Percentiles rank a stretch among this genome's conserved stretches.
These are phyloP conservation scores for Clarireedia homoeocarpa DNA, from an alignment of 2,329 filamentous ascomycete genomes.

Conservation along the genomic window DNA sequence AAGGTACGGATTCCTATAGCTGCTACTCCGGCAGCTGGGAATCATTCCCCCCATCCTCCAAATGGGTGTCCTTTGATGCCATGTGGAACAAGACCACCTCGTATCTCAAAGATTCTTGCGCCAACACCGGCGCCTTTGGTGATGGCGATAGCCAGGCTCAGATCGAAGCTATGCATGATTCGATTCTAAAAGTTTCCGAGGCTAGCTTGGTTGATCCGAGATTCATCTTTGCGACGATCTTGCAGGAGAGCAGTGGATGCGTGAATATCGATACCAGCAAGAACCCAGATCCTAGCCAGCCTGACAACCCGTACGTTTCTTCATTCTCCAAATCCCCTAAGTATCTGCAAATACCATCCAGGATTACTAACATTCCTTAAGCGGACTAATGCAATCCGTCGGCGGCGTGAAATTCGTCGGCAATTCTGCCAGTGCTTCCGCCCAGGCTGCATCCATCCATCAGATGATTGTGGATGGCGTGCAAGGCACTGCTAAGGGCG, in stretches of 20 bases:
- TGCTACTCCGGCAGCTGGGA: conserved; percentile 27
- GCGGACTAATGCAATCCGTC: conserved; percentile 24
- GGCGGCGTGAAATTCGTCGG: conserved; percentile 17
- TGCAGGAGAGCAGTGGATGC: conserved; percentile 28
- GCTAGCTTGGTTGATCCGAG: conserved; percentile 25
- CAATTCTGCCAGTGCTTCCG: conserved; percentile 14
- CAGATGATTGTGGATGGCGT: conserved; percentile 29
- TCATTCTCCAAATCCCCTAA: background rate
- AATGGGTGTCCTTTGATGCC: conserved; percentile 24
- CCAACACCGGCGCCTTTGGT: conserved; percentile 19
- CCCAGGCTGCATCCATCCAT: conserved; percentile 17
- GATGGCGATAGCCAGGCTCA: conserved; percentile 14
- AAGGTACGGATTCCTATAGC: conserved; percentile 21
- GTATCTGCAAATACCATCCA: background rate
- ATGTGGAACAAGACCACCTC: conserved; percentile 22
- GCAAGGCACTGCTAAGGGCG: conserved; percentile 22
- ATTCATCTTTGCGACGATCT: conserved; percentile 28
- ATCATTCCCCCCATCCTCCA: conserved; percentile 18
- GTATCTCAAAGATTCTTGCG: conserved; percentile 13
- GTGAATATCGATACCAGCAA: conserved; percentile 24
- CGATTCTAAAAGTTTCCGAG: conserved; percentile 21
- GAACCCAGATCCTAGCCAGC: conserved; percentile 10
- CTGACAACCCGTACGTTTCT: conserved; percentile 9
- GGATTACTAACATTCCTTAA: conserved; percentile 2
- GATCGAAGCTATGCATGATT: conserved; percentile 17